Evolutionary conservation across 2,329 filamentous ascomycete genomes (phyloP), one percentile per base, ranked within the genome.

Genomic region (Dothideomycetes sp.): DNA sequence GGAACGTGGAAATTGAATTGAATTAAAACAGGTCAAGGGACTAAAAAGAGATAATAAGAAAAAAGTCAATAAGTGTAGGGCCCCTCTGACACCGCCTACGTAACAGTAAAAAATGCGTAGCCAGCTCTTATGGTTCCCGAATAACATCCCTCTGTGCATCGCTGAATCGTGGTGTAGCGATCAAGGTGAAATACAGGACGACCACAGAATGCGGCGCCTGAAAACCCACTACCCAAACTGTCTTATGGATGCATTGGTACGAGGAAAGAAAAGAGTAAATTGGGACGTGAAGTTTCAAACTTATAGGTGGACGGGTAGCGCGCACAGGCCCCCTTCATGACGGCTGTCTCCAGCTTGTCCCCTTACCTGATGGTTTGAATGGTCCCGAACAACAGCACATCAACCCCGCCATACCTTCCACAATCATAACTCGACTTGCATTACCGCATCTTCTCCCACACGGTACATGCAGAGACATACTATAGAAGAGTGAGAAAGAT

Each of bases 81-180:
- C 73, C 66, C 80, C 77, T 87, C 82, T 87, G 83, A 88, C 82
- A 78, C 83, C 76, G 80, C 77, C 80, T 74, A 73, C 74, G 75
- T 76, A 82, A 84, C 67, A 61, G 62, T 35, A 34, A 56, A 68
- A 65, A 72, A 72, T 75, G 68, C 76, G 65, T 70, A 73, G 77
- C 75, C 77, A 80, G 77, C 70, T 81, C 77, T 81, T 81, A 81
- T 79, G 73, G 73, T 66, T 73, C 72, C 72, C 66, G 52, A 31
- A 46, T 19, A 32, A 47, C 50, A 57, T 71, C 60, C 57, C 59
- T 77, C 72, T 77, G 53, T 70, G 72, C 73, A 66, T 64, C 69
- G 64, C 69, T 64, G 57, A 67, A 77, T 77, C 73, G 71, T 72
- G 73, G 68, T 54, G 64, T 73, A 79, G 72, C 78, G 80, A 83